Percentiles rank a stretch among this genome's conserved stretches.
Evolutionary conservation across 2,329 filamentous ascomycete species (phyloP).

Genomic region (Madurella fahalii): DNA sequence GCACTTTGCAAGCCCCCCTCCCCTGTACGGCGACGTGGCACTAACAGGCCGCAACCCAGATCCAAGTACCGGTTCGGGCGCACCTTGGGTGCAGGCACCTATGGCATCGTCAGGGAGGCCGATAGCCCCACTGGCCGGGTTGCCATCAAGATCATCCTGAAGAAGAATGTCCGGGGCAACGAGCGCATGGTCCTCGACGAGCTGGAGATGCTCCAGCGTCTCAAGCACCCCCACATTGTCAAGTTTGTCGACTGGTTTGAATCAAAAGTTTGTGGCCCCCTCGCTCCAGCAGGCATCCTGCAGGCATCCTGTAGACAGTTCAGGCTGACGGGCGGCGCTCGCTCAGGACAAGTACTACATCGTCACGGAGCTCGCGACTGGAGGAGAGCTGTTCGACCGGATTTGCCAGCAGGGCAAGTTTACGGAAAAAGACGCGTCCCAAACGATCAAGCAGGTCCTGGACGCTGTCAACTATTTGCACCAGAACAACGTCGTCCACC

Average conservation of each 20-base stretch:
- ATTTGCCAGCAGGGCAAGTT: slow-evolving; percentile 98
- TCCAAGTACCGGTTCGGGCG: slow-evolving; percentile 87
- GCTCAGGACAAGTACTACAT: slow-evolving; percentile 97
- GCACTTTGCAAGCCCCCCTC: slow-evolving; percentile 24
- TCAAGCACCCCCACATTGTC: slow-evolving; percentile 94
- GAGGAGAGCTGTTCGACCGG: slow-evolving; percentile 93
- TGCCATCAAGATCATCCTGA: slow-evolving; percentile 97
- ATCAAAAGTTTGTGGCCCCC: slow-evolving; percentile 66
- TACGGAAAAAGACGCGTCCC: slow-evolving; percentile 94
- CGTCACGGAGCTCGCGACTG: slow-evolving; percentile 91
- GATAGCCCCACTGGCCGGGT: slow-evolving; percentile 80
- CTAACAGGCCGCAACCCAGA: slow-evolving; percentile 43
- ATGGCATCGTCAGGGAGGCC: slow-evolving; percentile 95
- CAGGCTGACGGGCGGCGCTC: not conserved
- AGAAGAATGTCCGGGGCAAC: slow-evolving; percentile 98
- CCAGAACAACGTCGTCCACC: slow-evolving; percentile 88
- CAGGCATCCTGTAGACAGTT: not conserved
- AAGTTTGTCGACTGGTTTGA: slow-evolving; percentile 99
- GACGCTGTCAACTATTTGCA: slow-evolving; percentile 93
- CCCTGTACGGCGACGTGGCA: not conserved
- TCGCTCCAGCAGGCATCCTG: not conserved
- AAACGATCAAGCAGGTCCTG: slow-evolving; percentile 91
- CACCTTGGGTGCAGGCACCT: slow-evolving; percentile 93
- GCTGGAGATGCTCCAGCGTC: slow-evolving; percentile 83
- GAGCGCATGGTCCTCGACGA: slow-evolving; percentile 99